A percentile compares a stretch with the other conserved stretches of the same genome.
These are phyloP conservation scores for Mycena galericulata DNA, from an alignment of 768 basidiomycete genomes.

Conservation along the genomic window DNA sequence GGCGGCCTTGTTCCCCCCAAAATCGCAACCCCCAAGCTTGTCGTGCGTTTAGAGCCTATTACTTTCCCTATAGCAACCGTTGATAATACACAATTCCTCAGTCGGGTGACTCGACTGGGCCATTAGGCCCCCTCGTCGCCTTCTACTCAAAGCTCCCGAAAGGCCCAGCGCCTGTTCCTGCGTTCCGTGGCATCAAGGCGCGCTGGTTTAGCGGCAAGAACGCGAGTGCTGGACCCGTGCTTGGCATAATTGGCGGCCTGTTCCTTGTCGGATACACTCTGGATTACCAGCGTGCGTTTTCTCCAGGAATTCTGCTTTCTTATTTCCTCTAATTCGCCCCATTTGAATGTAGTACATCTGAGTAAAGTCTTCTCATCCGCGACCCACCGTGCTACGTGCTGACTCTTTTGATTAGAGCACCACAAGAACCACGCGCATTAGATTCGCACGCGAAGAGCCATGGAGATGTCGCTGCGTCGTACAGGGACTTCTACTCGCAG, in stretches of 20 bases:
- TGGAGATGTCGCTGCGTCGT: too few relatives aligned
- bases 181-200: neutral
- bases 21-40: conserved; percentile 77
- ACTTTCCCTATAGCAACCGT: neutral
- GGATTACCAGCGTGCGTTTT: neutral
- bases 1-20: conserved; percentile 86
- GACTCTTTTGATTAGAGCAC: neutral
- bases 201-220: neutral
- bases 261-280: neutral
- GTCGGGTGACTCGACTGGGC: conserved; percentile 72
- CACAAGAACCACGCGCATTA: neutral
- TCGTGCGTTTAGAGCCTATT: conserved; percentile 58
- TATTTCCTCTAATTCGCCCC: neutral
- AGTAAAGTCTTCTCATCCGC: neutral
- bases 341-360: neutral
- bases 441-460: too few relatives aligned
- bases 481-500: too few relatives aligned
- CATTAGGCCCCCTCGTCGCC: conserved; percentile 75
- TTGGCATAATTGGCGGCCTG: neutral
- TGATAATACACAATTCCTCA: too few relatives aligned
- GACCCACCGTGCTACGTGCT: too few relatives aligned
- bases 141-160: conserved; percentile 86
- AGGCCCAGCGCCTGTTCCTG: neutral
- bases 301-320: neutral
- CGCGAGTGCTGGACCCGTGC: neutral